Base-by-base conservation (phyloP, 2,329 filamentous ascomycete genomes). In the Hymenotorrendiella dingleyae region DNA sequence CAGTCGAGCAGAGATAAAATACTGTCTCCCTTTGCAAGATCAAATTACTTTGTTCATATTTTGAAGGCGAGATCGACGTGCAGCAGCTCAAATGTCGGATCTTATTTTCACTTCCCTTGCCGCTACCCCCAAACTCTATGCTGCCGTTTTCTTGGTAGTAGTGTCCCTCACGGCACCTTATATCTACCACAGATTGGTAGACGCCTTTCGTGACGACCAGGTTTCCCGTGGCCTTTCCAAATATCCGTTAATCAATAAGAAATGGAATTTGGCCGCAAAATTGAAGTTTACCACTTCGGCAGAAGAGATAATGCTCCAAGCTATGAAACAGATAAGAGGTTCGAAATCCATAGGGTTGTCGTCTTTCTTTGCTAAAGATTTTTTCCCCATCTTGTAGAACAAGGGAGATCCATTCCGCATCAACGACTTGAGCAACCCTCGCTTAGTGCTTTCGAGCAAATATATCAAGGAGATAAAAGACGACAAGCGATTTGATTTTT, bases 401-500 rank as follows among this genome's bases (percentile, higher is more conserved):
- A 48, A 45, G 30, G 46, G 46, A 40, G 23, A 35, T 6, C 42
- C 42, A 8, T 48, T 48, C 12, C 39, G 29, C 2, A 17, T 48
- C 10, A 48, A 48, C 27, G 46, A 48, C 6, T 43, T 40, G 20
- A 33, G 29, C 12, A 40, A 12, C 6, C 30, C 35, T n/a, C 23
- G 40, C 21, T 22, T 48, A 6, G 40, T 48, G 8, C 29, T 48
- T 19, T 43, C 46, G 24, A 36, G 42, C 4, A 48, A 43, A 17
- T 48, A 48, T 27, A 42, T 45, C 8, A 59, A 66, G 16, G 64
- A 66, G 49, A 47, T 65, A 14, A 61, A 62, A 32, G 65, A 61
- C 48, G 52, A 62, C 21, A 58, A 59, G 1, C 45, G 50, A 14
- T 47, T 66, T 32, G 54, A 58, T 45, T 64, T 66, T 36, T 48